Evolutionary conservation across 768 basidiomycete species (phyloP).

Genomic region (Boletus tylopilopsis): DNA sequence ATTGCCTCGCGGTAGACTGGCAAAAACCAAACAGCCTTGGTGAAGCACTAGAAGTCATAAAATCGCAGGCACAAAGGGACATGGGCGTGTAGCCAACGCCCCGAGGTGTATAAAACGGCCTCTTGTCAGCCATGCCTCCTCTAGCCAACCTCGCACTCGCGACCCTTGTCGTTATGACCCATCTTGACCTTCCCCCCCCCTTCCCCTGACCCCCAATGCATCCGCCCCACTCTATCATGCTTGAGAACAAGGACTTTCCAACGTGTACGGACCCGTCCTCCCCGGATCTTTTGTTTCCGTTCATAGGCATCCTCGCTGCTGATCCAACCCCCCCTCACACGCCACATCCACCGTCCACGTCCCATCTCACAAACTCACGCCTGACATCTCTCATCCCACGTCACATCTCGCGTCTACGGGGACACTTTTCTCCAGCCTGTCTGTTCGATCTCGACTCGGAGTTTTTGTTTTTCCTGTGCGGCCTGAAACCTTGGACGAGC

Average conservation of each 20-base stretch:
- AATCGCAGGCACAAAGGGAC: not conserved
- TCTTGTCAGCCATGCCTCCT: not conserved
- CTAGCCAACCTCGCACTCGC: slow-evolving; percentile 1
- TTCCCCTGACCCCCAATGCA: no score
- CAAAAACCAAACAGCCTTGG: not conserved
- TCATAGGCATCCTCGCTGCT: no score
- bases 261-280: slow-evolving; percentile 5
- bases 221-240: no score
- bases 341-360: no score
- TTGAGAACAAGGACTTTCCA: no score
- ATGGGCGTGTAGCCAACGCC: slow-evolving; percentile 5
- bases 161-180: not conserved
- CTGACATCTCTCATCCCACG: not conserved
- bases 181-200: not conserved
- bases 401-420: not conserved
- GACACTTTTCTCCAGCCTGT: slow-evolving; percentile 14
- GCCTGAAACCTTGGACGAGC: slow-evolving; percentile 23
- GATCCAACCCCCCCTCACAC: no score
- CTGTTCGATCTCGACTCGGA: slow-evolving; percentile 23
- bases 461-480: slow-evolving; percentile 23
- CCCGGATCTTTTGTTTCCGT: no score
- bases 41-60: no score
- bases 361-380: no score
- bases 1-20: slow-evolving; percentile 14
- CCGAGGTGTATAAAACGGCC: slow-evolving; percentile 8